Conservation (phyloP, 2,329 filamentous ascomycete species). For the Apiospora arundinis region DNA sequence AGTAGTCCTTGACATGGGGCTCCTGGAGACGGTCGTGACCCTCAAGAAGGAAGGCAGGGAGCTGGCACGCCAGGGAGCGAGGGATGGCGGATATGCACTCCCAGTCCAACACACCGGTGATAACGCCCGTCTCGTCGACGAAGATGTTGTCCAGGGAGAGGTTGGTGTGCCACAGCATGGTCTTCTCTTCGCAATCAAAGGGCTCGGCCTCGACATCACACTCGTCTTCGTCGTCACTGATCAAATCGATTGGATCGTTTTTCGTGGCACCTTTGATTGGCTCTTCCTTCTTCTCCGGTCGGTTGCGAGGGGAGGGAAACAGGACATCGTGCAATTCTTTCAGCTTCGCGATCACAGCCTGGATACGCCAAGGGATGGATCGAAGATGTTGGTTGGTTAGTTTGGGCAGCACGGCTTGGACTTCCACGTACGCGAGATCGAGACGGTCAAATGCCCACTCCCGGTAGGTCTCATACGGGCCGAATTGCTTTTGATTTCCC, state of each 20-base stretch:
- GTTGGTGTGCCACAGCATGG: constrained; percentile 41
- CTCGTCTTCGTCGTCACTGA: background rate
- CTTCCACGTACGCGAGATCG: constrained; percentile 30
- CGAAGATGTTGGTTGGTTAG: constrained; percentile 23
- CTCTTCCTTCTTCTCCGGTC: background rate
- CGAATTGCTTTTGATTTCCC: constrained; percentile 18
- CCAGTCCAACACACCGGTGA: constrained; percentile 43
- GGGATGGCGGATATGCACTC: constrained; percentile 41
- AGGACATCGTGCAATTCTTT: constrained; percentile 30
- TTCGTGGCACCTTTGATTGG: background rate
- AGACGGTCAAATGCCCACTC: constrained; percentile 30
- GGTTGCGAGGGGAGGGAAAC: constrained; percentile 20
- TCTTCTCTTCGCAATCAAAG: constrained; percentile 27
- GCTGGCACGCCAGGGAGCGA: constrained; percentile 37
- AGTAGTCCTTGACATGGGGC: constrained; percentile 25
- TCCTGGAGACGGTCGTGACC: constrained; percentile 28
- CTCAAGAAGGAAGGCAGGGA: constrained; percentile 40
- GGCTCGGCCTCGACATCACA: background rate
- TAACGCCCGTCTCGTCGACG: constrained; percentile 38
- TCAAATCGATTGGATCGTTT: background rate
- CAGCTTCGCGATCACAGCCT: constrained; percentile 30
- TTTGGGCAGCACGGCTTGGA: constrained; percentile 26
- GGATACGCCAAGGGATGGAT: constrained; percentile 26
- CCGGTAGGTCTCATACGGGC: constrained; percentile 30
- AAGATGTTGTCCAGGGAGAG: constrained; percentile 43